These are phyloP conservation scores for Magnaporthiopsis incrustans DNA, from an alignment of 2,329 filamentous ascomycete genomes.

Conservation along the genomic window DNA sequence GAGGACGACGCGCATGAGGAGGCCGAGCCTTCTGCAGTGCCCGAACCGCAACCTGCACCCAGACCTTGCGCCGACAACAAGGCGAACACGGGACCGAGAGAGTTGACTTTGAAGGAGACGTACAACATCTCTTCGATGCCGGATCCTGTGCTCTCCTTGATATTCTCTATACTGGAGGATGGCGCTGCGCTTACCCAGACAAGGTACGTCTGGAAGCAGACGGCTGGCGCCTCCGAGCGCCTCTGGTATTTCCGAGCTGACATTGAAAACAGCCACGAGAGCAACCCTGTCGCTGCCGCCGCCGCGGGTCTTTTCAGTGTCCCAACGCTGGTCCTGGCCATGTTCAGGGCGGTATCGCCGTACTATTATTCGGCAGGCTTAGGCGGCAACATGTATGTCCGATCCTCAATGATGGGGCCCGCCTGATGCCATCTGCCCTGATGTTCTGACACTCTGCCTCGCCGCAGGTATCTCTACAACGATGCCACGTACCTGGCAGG, in stretches of 20 bases:
- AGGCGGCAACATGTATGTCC: slow-evolving; percentile 55
- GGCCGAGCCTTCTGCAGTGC: slow-evolving; percentile 14
- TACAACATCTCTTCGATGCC: slow-evolving; percentile 88
- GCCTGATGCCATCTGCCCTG: background rate
- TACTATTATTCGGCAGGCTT: slow-evolving; percentile 60
- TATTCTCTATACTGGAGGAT: slow-evolving; percentile 52
- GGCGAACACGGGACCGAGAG: slow-evolving; percentile 33
- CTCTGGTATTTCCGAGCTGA: background rate
- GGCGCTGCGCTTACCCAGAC: slow-evolving; percentile 50
- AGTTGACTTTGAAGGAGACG: slow-evolving; percentile 73
- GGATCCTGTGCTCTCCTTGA: slow-evolving; percentile 62
- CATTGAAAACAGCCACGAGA: slow-evolving; percentile 26
- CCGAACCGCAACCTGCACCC: slow-evolving; percentile 13
- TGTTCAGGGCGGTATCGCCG: slow-evolving; percentile 70
- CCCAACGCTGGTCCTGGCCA: slow-evolving; percentile 65
- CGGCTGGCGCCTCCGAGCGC: background rate
- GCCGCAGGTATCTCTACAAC: slow-evolving; percentile 54
- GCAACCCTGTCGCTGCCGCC: slow-evolving; percentile 56
- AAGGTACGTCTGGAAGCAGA: slow-evolving; percentile 23
- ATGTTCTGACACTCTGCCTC: slow-evolving; percentile 12
- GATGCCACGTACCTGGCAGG: slow-evolving; percentile 58
- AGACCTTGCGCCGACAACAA: slow-evolving; percentile 9
- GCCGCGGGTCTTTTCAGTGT: slow-evolving; percentile 63
- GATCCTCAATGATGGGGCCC: background rate
- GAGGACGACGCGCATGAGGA: slow-evolving; percentile 48